Conservation (phyloP, 352 stramenopile genomes). For the Phytopythium mirpurense region DNA sequence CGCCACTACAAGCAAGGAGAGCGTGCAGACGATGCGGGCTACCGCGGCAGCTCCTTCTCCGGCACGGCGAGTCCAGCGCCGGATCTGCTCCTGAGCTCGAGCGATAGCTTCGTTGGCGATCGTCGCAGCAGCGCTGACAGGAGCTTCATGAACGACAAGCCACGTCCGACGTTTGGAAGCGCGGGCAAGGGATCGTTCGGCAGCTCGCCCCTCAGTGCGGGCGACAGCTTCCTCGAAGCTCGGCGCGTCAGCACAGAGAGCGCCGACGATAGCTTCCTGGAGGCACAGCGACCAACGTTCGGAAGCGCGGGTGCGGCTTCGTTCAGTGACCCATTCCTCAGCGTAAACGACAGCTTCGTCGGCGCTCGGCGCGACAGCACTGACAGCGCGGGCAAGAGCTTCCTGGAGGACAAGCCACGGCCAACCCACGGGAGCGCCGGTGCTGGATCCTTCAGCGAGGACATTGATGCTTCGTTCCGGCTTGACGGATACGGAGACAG, state of each 20-base stretch:
- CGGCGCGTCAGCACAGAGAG: not conserved
- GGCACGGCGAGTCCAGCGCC: not conserved
- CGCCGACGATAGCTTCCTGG: not conserved
- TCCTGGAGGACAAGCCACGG: slow-evolving; percentile 4
- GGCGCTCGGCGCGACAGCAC: not conserved
- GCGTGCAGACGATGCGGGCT: not conserved
- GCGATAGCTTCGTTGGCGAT: slow-evolving; percentile 8
- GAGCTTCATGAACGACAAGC: slow-evolving; percentile 6
- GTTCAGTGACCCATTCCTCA: not conserved
- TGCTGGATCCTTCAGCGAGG: not conserved
- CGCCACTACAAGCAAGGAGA: not conserved
- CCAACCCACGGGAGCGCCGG: not conserved
- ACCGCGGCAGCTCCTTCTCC: not conserved
- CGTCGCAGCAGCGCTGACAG: not conserved
- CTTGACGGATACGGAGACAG: slow-evolving; percentile 4
- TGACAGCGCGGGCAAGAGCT: slow-evolving; percentile 6
- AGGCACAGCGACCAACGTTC: not conserved
- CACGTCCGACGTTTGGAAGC: not conserved
- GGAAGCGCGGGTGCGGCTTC: not conserved
- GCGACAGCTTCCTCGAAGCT: not conserved
- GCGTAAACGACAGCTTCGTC: slow-evolving; percentile 10
- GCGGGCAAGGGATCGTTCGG: not conserved
- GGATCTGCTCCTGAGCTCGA: slow-evolving; percentile 1
- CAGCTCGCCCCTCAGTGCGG: not conserved
- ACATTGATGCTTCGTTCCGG: slow-evolving; percentile 6